phyloP scores from a whole-genome alignment of 345 rosid species.

The Pseudoturritis turrita region DNA sequence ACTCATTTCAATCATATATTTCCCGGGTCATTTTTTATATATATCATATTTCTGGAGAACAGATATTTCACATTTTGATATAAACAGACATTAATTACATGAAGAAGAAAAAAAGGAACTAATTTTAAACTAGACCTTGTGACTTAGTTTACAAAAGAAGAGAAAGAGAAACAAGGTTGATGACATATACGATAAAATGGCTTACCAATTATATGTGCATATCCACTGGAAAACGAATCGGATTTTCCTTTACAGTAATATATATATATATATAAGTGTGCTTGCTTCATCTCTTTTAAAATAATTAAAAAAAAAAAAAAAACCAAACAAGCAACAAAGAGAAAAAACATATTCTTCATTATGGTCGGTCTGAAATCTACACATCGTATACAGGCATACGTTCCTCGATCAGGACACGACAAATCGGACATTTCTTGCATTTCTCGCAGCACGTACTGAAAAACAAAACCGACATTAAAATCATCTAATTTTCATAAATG shows the following conservation, averaged over 20 bases:
- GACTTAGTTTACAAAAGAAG: not conserved
- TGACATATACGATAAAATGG: constrained; percentile 1
- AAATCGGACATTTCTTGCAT: constrained; percentile 82
- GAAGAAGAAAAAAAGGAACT: not conserved
- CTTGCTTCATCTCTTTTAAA: constrained; percentile 31
- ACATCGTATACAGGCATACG: constrained; percentile 64
- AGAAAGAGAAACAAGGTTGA: not conserved
- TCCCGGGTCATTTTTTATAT: too few species aligned
- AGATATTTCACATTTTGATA: too few species aligned
- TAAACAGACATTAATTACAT: not conserved
- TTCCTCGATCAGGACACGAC: constrained; percentile 71
- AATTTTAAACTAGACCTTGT: not conserved
- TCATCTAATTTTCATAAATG: not conserved
- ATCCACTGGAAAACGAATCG: constrained; percentile 9
- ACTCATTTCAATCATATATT: too few species aligned
- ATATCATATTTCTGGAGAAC: too few species aligned
- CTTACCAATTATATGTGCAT: constrained; percentile 10
- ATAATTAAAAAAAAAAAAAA: not conserved
- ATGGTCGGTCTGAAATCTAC: constrained; percentile 31
- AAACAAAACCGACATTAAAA: too few species aligned
- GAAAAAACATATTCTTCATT: not conserved
- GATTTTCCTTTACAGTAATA: constrained; percentile 9
- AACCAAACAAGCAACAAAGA: constrained; percentile 9
- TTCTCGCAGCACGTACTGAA: constrained; percentile 82
- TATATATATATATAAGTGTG: not conserved